Conservation (phyloP, 495 filamentous ascomycete genomes). For the Lasiosphaeriaceae sp. region DNA sequence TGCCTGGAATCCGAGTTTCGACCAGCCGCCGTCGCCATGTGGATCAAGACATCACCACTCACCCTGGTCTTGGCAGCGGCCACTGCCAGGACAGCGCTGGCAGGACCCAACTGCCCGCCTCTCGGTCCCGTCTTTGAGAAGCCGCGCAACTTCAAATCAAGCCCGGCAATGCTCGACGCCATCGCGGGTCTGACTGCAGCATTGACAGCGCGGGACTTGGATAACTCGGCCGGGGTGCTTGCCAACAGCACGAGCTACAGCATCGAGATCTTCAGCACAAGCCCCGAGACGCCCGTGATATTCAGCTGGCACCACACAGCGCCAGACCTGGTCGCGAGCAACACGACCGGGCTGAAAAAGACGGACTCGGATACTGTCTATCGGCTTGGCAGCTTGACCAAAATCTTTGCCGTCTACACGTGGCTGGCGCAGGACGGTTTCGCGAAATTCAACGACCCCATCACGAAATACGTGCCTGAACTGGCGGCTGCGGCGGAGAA, state of each 20-base stretch:
- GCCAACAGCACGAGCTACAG: slow-evolving; percentile 48
- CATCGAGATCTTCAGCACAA: slow-evolving; percentile 49
- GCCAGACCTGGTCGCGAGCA: slow-evolving; percentile 23
- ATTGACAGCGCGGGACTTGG: slow-evolving; percentile 28
- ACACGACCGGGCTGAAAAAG: slow-evolving; percentile 32
- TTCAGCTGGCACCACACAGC: slow-evolving; percentile 48
- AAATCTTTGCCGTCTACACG: slow-evolving; percentile 46
- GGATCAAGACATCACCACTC: neutral
- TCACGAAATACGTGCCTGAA: slow-evolving; percentile 56
- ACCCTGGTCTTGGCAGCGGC: slow-evolving; percentile 7
- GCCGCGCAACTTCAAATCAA: slow-evolving; percentile 33
- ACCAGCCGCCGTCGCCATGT: neutral
- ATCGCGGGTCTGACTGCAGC: slow-evolving; percentile 35
- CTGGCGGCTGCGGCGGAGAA: slow-evolving; percentile 33
- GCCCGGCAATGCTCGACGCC: slow-evolving; percentile 29
- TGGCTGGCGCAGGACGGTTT: slow-evolving; percentile 44
- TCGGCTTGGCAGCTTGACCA: slow-evolving; percentile 48
- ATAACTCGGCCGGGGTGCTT: slow-evolving; percentile 29
- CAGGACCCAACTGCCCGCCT: slow-evolving; percentile 43
- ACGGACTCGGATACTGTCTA: slow-evolving; percentile 47
- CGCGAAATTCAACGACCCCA: slow-evolving; percentile 38
- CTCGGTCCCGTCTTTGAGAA: slow-evolving; percentile 47
- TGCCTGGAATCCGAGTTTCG: neutral
- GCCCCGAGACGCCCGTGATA: slow-evolving; percentile 34
- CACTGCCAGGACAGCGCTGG: slow-evolving; percentile 10